Base-by-base conservation (phyloP, 1,139 yeast species). In the Blastobotrys petasosporus region DNA sequence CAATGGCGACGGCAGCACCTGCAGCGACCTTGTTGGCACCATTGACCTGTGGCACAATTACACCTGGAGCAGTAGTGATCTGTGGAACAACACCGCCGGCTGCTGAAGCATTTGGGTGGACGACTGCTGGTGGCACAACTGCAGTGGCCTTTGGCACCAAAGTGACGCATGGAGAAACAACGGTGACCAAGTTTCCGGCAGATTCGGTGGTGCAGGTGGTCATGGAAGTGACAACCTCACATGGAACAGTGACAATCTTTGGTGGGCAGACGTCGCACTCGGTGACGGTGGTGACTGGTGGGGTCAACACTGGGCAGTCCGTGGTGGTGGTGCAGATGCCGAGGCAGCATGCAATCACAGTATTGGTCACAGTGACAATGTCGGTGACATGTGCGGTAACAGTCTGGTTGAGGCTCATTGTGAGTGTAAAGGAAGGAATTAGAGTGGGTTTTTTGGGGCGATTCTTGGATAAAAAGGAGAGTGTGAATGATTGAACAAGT, bases 261-360 rank as follows among this genome's bases (percentile, higher is more conserved):
- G 28, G 20, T 4, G 15, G 28, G 17, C 30, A 20, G 8, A 12
- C 9, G 11, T 35, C 29, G 20, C 38, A 35, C 13, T 17, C 38
- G n/a, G n/a, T 17, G 13, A 23, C 15, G 13, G 38, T 23, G 12
- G 30, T 17, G 28, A 35, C 15, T 35, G 38, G 38, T 11, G 15
- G 12, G 5, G 49, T 25, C 37, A 52, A 40, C 17, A 58, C 54
- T 10, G 57, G 50, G 20, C 57, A 47, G n/a, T 48, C 46, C 12
- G 58, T 55, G n/a, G 45, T 37, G 8, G 58, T 48, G 25, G 53
- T 45, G 49, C 62, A 60, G 33, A 51, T 54, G 29, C 57, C 52
- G 13, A 51, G 42, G 39, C 58, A 53, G 51, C 64, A 63, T 37
- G 47, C 53, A 23, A 60, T 54, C 33, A 56, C 51, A 28, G 56